Base-by-base conservation (phyloP, 768 basidiomycete genomes). In the Termitomyces sp. region DNA sequence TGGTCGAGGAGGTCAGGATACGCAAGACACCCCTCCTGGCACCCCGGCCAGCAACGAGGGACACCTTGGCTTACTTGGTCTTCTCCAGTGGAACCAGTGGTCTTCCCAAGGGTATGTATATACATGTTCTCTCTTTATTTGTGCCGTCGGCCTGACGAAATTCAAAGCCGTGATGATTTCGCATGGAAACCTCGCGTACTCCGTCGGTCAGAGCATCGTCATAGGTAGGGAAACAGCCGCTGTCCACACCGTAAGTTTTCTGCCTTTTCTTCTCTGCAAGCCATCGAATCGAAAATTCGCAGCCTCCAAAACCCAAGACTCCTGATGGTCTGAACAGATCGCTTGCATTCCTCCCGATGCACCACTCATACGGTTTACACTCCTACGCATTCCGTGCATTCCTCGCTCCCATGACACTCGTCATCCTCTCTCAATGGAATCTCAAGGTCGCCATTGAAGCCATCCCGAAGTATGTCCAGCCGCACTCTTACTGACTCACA, bases 361-460 rank as follows among this genome's bases (percentile, higher is more conserved):
- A 89, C 61, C 90, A 92, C 60, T 71, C 77, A 0, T 89, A 82
- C 61, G 90, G 81, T 1, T 72, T 89, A n/a, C 79, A 86, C 54
- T 52, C 70, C 1, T 76, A 78, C 57, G 68, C 72, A 10, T 78
- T 90, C 65, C 79, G 81, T 21, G 60, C 73, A 0, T 77, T 83
- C 48, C 61, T 82, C 14, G 19, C 62, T 0, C 84, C 80, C 0
- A 56, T 59, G 9, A 86, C 87, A 0, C 50, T 77, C 2, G 68
- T 89, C 11, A 67, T 90, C 42, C 65, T 90, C n/a, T 75, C 81
- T 0, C 76, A 74, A 54, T 92, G 89, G 88, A 77, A 84, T 57
- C 68, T 78, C 32, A 73, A 85, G 7, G 57, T 71, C 0, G 81
- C 76, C 12, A 66, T 89, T 0, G 71, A 79, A 32, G 64, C 73